Evolutionary conservation across 2,329 filamentous ascomycete genomes (phyloP), one percentile per base, ranked within the genome.

Genomic region (Elsinoe batatas): DNA sequence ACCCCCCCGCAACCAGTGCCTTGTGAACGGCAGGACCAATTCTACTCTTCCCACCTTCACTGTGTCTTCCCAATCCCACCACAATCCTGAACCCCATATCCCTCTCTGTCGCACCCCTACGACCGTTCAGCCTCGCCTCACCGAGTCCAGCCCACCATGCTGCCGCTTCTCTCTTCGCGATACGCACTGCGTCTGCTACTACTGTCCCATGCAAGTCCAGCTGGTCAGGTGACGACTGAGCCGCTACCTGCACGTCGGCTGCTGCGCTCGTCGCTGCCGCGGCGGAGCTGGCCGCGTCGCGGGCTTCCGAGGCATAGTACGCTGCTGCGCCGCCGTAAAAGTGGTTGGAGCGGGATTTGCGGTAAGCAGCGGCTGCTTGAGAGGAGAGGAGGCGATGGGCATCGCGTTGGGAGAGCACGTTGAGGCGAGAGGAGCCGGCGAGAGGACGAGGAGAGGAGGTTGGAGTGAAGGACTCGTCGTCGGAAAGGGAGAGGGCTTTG

Each of bases 141-240:
- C 87, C 87, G 7, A 89, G 71, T 0, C 71, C 71, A 15, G 81
- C 73, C 91, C 90, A 96, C 91, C 91, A 97, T 8, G 67, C 67
- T 60, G 79, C 76, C 0, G 87, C 84, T 36, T 77, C 78, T 46
- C 83, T 77, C 30, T 79, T 78, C 1, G 87, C 83, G 60, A 96
- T 95, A 2, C 87, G 77, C 30, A 90, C 82, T 1, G 87, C 91
- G 67, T 95, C 87, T 49, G 82, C 76, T 1, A 96, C 90, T 43
- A 78, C 83, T 4, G 95, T 82, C 5, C 89, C 88, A 67, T 97
- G 91, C 22, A 97, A 74, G 68, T 97, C 91, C 6, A 94, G 74
- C 17, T 77, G 73, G 1, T 70, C 74, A 1, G 67, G 58, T 0
- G 59, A 59, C 51, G 87, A 91, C 65, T 90, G 85, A 8, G 72